Evolutionary conservation across 2,329 filamentous ascomycete genomes (phyloP), one percentile per base, ranked within the genome.

Genomic region (Penicillium frequentans): DNA sequence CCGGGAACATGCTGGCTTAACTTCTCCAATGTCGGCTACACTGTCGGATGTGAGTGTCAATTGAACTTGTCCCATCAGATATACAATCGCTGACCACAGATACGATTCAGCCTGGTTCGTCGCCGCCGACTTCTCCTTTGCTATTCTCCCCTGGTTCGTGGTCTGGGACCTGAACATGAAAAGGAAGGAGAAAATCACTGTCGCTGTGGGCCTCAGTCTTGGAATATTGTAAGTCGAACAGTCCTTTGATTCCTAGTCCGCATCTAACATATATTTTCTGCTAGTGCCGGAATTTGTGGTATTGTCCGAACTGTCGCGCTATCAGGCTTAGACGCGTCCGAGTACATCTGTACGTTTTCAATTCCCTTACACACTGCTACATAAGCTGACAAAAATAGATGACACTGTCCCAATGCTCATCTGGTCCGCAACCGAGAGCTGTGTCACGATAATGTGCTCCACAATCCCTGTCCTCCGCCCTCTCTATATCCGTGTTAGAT

Each of bases 81-180:
- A 16, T 45, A 31, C 21, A 24, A 8, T 21, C 23, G 9, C 49
- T 52, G 19, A 42, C 19, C 19, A 13, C 19, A 23, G 10, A 33
- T 29, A 2, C 31, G 6, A 33, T 21, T 31, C 21, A 64, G 59
- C 60, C 8, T 62, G 55, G 63, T 65, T 66, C 16, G 61, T 66
- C n/a, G 63, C 58, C 8, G 62, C 58, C 29, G 64, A 68, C 39
- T 62, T 66, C 42, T 59, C 59, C 21, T 65, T 67, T 54, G 65
- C 64, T 2, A 66, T 64, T 35, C 64, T 79, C 5, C 78, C 79
- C 0, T 81, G 79, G 77, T 67, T 77, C 1, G 69, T 80, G 8
- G 72, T 80, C 23, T 79, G 77, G 75, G 70, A 73, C 0, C 57
- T 80, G 8, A 74, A 77, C 31, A 80, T 81, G 76, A 74, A 75